These are phyloP conservation scores for Aphelidium insulamus DNA, from an alignment of 371 early-diverging fungal species.

Conservation along the genomic window DNA sequence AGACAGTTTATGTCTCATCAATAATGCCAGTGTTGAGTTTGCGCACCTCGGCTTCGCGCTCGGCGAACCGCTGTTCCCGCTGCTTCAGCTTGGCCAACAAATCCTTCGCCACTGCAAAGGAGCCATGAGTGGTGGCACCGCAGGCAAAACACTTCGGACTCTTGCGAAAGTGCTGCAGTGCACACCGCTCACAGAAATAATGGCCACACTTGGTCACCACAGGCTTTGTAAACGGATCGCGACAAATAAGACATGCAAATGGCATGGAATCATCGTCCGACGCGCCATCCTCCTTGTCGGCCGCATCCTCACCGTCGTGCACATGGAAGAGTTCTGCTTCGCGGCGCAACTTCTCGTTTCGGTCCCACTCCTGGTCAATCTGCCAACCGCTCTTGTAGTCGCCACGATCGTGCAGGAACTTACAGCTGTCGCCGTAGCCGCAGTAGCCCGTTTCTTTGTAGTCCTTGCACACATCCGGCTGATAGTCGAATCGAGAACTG, in stretches of 20 bases:
- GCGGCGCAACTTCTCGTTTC: slow-evolving; percentile 28
- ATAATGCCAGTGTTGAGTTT: no score
- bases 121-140: slow-evolving; percentile 55
- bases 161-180: slow-evolving; percentile 49
- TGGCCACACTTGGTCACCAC: slow-evolving; percentile 79
- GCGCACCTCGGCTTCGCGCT: slow-evolving; percentile 9
- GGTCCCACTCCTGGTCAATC: slow-evolving; percentile 84
- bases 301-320: slow-evolving; percentile 25
- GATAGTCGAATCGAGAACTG: slow-evolving; percentile 77
- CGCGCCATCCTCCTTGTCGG: slow-evolving; percentile 33
- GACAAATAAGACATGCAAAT: slow-evolving; percentile 82
- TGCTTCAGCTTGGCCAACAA: slow-evolving; percentile 36
- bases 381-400: slow-evolving; percentile 93
- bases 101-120: slow-evolving; percentile 63
- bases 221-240: slow-evolving; percentile 59
- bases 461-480: slow-evolving; percentile 95
- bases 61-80: slow-evolving; percentile 10
- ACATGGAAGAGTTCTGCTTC: slow-evolving; percentile 16
- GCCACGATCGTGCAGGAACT: slow-evolving; percentile 89
- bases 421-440: slow-evolving; percentile 92
- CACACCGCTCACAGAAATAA: slow-evolving; percentile 90
- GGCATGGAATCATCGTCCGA: slow-evolving; percentile 35
- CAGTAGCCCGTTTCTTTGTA: slow-evolving; percentile 88
- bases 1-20: no score
- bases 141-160: slow-evolving; percentile 81